phyloP scores from a whole-genome alignment of 2,329 filamentous ascomycete genomes.

The Shiraia sp. region DNA sequence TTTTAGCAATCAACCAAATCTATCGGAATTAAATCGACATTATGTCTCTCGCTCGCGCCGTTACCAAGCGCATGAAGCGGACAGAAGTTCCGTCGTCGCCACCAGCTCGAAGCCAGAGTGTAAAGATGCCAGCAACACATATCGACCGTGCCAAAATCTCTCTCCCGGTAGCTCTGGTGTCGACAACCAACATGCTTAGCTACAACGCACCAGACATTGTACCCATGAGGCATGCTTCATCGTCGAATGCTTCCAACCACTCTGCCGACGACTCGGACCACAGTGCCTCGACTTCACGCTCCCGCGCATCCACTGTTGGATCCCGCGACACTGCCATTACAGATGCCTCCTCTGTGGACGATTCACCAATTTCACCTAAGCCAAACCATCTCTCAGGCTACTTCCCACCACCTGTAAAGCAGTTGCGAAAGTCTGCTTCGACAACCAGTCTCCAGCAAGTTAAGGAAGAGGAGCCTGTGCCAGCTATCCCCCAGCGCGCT shows the following conservation, averaged over 20 bases:
- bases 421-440: conserved; percentile 48
- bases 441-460: conserved; percentile 35
- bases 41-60: conserved; percentile 69
- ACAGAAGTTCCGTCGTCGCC: conserved; percentile 41
- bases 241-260: conserved; percentile 60
- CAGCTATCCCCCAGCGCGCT: conserved; percentile 75
- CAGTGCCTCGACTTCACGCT: conserved; percentile 51
- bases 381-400: conserved; percentile 61
- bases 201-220: conserved; percentile 89
- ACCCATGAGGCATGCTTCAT: conserved; percentile 40
- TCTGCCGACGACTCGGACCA: conserved; percentile 74
- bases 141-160: conserved; percentile 77
- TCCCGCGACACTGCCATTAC: conserved; percentile 69
- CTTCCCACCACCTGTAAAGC: conserved; percentile 58
- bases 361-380: conserved; percentile 55
- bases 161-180: conserved; percentile 80
- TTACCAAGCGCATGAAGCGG: conserved; percentile 70
- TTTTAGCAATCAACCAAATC: conserved; percentile 29
- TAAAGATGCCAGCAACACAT: conserved; percentile 49
- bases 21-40: conserved; percentile 39
- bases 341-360: conserved; percentile 61
- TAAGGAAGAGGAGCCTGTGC: conserved; percentile 53
- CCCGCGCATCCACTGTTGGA: conserved; percentile 48
- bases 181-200: conserved; percentile 94
- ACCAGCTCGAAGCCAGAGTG: conserved; percentile 50